These are phyloP conservation scores for Orychophragmus violaceus DNA, from an alignment of 345 rosid genomes.

Conservation along the genomic window DNA sequence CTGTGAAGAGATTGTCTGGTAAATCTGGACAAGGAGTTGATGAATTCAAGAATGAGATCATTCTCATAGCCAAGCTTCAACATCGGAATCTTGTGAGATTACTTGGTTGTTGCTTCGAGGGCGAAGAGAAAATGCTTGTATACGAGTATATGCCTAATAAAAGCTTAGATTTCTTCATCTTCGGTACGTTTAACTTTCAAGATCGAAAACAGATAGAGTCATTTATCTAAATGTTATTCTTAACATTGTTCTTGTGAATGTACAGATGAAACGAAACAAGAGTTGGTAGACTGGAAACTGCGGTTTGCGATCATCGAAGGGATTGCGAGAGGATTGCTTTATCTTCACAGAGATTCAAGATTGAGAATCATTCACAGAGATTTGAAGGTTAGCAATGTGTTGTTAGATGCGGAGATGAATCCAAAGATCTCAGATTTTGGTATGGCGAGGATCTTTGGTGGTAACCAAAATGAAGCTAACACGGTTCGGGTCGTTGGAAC, in stretches of 20 bases:
- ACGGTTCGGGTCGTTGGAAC: constrained; percentile 62
- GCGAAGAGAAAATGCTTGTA: constrained; percentile 54
- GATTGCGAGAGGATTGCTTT: constrained; percentile 69
- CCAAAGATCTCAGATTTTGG: constrained; percentile 79
- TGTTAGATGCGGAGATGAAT: constrained; percentile 67
- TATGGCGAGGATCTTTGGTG: constrained; percentile 58
- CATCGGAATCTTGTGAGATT: constrained; percentile 69
- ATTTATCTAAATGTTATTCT: too few relatives aligned
- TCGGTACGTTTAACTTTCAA: constrained; percentile 35
- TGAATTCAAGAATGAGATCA: constrained; percentile 60
- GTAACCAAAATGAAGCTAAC: constrained; percentile 48
- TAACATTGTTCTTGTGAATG: not conserved
- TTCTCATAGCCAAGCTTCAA: constrained; percentile 51
- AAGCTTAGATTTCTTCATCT: constrained; percentile 58
- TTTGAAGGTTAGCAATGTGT: constrained; percentile 59
- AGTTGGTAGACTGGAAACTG: constrained; percentile 42
- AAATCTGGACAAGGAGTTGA: constrained; percentile 53
- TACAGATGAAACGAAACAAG: constrained; percentile 44
- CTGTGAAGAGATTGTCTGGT: constrained; percentile 55
- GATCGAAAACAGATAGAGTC: not conserved
- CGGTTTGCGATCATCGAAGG: constrained; percentile 61
- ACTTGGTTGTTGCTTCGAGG: constrained; percentile 60
- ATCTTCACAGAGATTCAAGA: constrained; percentile 68
- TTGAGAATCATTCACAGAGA: constrained; percentile 70
- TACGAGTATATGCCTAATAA: constrained; percentile 70